These are phyloP conservation scores for Linum trigynum DNA, from an alignment of 345 rosid genomes.

Conservation along the genomic window DNA sequence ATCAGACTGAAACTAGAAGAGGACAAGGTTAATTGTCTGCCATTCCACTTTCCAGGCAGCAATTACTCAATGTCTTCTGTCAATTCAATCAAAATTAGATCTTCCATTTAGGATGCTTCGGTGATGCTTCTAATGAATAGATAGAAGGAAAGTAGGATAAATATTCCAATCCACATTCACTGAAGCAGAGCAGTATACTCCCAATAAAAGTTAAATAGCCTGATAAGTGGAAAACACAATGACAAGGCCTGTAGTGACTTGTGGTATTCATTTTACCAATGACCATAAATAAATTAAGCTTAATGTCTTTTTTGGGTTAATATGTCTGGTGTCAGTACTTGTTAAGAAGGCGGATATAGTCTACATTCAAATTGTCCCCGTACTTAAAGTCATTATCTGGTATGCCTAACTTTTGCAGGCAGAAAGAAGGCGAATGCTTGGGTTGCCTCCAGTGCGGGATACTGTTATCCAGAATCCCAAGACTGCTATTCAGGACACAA, in stretches of 20 bases:
- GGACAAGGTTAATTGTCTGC: conserved; percentile 54
- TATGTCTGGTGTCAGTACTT: too few relatives aligned
- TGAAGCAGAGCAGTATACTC: background rate
- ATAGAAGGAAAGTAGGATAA: too few relatives aligned
- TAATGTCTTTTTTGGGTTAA: too few relatives aligned
- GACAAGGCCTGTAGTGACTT: too few relatives aligned
- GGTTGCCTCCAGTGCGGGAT: conserved; percentile 26
- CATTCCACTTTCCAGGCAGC: background rate
- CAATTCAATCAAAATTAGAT: background rate
- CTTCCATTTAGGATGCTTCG: background rate
- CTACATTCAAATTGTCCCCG: background rate
- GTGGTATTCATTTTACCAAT: too few relatives aligned
- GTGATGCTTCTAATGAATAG: too few relatives aligned
- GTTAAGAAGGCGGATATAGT: too few relatives aligned
- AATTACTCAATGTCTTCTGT: background rate
- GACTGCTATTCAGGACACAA: conserved; percentile 14
- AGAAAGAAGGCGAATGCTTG: conserved; percentile 50
- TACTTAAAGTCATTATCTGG: background rate
- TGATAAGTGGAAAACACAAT: too few relatives aligned
- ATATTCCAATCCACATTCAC: background rate
- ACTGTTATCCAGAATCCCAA: conserved; percentile 13
- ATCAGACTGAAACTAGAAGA: conserved; percentile 48
- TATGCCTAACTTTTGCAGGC: conserved; percentile 21
- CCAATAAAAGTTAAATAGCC: too few relatives aligned
- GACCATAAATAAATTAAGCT: too few relatives aligned